Evolutionary conservation across 2,329 filamentous ascomycete species (phyloP).

Genomic region (Xylariaceae sp.): DNA sequence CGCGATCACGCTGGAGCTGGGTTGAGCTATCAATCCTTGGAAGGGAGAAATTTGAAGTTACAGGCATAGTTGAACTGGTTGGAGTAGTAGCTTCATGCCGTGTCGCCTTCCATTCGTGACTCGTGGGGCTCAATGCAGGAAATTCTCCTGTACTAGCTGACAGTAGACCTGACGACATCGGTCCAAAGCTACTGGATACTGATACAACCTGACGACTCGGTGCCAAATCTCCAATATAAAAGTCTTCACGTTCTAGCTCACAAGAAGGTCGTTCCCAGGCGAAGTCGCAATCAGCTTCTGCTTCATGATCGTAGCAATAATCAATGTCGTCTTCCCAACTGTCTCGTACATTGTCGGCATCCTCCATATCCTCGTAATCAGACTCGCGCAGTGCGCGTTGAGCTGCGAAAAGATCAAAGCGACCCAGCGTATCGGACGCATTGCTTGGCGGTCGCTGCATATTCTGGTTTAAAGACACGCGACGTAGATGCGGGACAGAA

Average conservation of each 20-base stretch:
- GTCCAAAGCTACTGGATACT: slow-evolving; percentile 17
- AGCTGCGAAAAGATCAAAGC: slow-evolving; percentile 47
- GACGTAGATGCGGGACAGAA: slow-evolving; percentile 61
- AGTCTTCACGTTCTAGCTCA: slow-evolving; percentile 48
- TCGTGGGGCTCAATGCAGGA: slow-evolving; percentile 57
- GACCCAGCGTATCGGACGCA: slow-evolving; percentile 59
- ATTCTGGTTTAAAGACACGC: slow-evolving; percentile 46
- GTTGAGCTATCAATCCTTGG: slow-evolving; percentile 48
- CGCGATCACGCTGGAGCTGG: slow-evolving; percentile 42
- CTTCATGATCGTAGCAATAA: slow-evolving; percentile 73
- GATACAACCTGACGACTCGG: slow-evolving; percentile 11
- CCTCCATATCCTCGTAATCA: slow-evolving; percentile 31
- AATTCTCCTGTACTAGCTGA: slow-evolving; percentile 52
- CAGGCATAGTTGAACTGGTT: slow-evolving; percentile 42
- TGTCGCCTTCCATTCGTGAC: slow-evolving; percentile 50
- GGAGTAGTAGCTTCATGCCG: slow-evolving; percentile 54
- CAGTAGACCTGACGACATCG: slow-evolving; percentile 30
- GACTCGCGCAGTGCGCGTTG: slow-evolving; percentile 43
- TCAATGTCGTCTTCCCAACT: slow-evolving; percentile 75
- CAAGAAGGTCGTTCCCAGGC: slow-evolving; percentile 66
- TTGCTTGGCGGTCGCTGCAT: slow-evolving; percentile 49
- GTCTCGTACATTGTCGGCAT: slow-evolving; percentile 44
- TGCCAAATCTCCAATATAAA: slow-evolving; percentile 25
- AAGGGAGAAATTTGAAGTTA: slow-evolving; percentile 59
- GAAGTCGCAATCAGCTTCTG: slow-evolving; percentile 70